phyloP scores from a whole-genome alignment of 1,139 yeast species.

The Debaryomycetaceae sp. region DNA sequence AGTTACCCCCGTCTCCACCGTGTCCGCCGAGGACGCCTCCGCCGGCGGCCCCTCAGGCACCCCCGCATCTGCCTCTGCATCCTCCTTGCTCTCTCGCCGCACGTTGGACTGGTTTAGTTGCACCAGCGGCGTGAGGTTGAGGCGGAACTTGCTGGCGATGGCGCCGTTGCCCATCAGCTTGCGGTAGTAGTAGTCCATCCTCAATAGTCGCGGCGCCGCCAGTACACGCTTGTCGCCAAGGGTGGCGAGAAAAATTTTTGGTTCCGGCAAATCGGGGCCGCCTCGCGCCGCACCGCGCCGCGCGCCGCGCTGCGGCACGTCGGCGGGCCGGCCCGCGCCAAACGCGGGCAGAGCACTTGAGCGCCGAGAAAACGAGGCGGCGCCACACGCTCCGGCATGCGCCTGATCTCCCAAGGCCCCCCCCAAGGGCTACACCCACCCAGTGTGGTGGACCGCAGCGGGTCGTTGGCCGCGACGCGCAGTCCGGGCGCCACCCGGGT shows the following conservation, averaged over 20 bases:
- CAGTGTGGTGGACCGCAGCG: no score
- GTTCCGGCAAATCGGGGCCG: neutral
- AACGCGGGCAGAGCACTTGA: conserved; percentile 3
- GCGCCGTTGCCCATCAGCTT: conserved; percentile 40
- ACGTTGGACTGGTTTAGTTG: conserved; percentile 21
- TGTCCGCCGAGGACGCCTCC: no score
- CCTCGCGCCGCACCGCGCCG: neutral
- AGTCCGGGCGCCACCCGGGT: no score
- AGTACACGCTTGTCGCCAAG: no score
- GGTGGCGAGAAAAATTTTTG: neutral
- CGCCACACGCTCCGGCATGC: no score
- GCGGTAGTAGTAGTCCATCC: conserved; percentile 35
- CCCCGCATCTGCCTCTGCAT: conserved; percentile 4
- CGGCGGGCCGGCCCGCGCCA: conserved; percentile 2
- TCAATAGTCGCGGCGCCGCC: no score
- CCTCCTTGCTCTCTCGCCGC: conserved; percentile 13
- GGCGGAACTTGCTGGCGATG: conserved; percentile 32
- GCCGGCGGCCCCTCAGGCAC: neutral
- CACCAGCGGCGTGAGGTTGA: conserved; percentile 14
- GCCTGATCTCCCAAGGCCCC: no score
- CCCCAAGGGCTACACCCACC: no score
- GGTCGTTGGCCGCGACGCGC: no score
- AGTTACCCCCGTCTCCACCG: neutral
- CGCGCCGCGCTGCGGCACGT: no score
- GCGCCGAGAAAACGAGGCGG: no score